Percentiles rank a stretch among this genome's conserved stretches.
Evolutionary conservation across 208 protist species (phyloP).

Genomic region (Trypanosoma rangeli): DNA sequence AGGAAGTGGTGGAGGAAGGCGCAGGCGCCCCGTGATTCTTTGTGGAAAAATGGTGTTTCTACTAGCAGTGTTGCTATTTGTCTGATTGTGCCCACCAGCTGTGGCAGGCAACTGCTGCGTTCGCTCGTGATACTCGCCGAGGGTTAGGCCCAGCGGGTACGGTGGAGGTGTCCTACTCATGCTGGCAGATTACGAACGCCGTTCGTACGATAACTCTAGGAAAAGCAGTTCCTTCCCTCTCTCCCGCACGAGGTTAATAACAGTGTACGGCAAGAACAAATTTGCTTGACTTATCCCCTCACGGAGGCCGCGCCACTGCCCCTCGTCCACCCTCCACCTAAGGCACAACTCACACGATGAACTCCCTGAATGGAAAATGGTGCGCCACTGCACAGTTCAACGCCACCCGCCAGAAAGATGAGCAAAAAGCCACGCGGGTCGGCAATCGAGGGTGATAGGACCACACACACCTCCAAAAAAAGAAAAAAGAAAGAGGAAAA

Average conservation of each 20-base stretch:
- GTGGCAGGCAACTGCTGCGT: constrained; percentile 20
- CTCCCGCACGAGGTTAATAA: not conserved
- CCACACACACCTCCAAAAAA: not conserved
- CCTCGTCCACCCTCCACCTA: not conserved
- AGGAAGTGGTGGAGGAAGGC: constrained; percentile 35
- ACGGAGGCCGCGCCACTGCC: not conserved
- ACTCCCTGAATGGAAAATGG: not conserved
- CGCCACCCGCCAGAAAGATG: not conserved
- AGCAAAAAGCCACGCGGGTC: not conserved
- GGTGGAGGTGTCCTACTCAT: constrained; percentile 8
- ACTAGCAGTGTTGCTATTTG: not conserved
- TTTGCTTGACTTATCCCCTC: not conserved
- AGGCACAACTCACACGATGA: not conserved
- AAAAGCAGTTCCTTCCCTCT: not conserved
- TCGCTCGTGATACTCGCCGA: not conserved
- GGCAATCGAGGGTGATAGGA: not conserved
- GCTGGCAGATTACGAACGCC: not conserved
- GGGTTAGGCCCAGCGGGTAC: constrained; percentile 8
- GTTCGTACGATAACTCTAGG: not conserved
- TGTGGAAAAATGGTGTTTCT: not conserved
- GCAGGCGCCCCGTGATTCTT: constrained; percentile 10
- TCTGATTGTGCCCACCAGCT: constrained; percentile 22
- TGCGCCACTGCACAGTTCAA: not conserved
- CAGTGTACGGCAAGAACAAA: not conserved
- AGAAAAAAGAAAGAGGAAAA: not conserved